Percentiles rank a stretch among this genome's conserved stretches.
Evolutionary conservation across 805 yeast genomes (phyloP).

Genomic region (Kuraishia borneana): DNA sequence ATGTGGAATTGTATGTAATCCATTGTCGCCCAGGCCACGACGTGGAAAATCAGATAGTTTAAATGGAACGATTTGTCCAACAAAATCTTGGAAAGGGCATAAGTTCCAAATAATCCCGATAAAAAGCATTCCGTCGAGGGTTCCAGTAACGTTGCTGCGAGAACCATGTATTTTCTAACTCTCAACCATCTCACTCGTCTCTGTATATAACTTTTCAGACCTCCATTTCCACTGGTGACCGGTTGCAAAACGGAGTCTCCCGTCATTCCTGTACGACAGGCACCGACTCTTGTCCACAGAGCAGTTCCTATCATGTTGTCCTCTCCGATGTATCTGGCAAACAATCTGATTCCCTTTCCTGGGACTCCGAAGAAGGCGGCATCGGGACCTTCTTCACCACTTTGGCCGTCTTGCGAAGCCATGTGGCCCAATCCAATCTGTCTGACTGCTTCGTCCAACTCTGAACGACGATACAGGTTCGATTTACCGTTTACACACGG

Average conservation of each 20-base stretch:
- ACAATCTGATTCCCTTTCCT: slow-evolving; percentile 49
- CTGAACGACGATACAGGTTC: slow-evolving; percentile 61
- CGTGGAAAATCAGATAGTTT: slow-evolving; percentile 36
- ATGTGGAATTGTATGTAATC: slow-evolving; percentile 51
- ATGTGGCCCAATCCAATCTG: slow-evolving; percentile 19
- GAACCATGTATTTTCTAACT: slow-evolving; percentile 79
- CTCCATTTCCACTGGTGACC: slow-evolving; percentile 24
- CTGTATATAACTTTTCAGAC: slow-evolving; percentile 41
- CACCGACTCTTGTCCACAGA: slow-evolving; percentile 53
- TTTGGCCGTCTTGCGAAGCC: slow-evolving; percentile 19
- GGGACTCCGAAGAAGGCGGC: slow-evolving; percentile 18
- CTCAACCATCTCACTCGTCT: slow-evolving; percentile 80
- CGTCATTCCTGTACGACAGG: slow-evolving; percentile 65
- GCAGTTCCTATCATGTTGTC: slow-evolving; percentile 90
- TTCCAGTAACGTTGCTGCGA: slow-evolving; percentile 73
- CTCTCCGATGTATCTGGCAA: slow-evolving; percentile 79
- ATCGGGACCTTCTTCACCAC: slow-evolving; percentile 20
- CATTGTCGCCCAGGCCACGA: slow-evolving; percentile 48
- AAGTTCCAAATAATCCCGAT: slow-evolving; percentile 56
- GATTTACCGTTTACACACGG: slow-evolving; percentile 92
- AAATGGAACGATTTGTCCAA: slow-evolving; percentile 20
- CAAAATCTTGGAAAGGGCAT: slow-evolving; percentile 39
- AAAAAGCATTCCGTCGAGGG: slow-evolving; percentile 76
- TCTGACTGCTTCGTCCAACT: slow-evolving; percentile 46
- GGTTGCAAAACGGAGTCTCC: slow-evolving; percentile 79